Evolutionary conservation across 305 asterid genomes (phyloP), one percentile per base, ranked within the genome.

Genomic region (Striga hermonthica): DNA sequence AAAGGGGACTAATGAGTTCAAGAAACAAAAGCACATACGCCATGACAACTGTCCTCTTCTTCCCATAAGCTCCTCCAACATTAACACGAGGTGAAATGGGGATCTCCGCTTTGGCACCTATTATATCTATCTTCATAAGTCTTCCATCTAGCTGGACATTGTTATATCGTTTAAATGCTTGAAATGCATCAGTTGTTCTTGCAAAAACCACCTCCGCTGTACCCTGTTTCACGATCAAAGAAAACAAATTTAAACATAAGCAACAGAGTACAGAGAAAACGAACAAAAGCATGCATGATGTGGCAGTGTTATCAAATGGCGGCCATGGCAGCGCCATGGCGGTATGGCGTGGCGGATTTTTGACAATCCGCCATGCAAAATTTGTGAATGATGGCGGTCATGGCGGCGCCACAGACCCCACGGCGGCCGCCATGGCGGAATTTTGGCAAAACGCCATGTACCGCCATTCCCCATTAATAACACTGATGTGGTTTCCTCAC

Each of bases 71-170:
- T 67, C 84, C 90, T 57, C 91, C 84, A 67, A 79, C 84, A 72
- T 90, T 88, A 57, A 88, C 83, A 50, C 86, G 90, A 70, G 96
- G 86, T 45, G 95, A 76, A 62, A 85, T 47, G n/a, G 95, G 88
- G 65, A 68, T 44, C 75, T 78, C 86, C 11, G 79, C 41, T 22
- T 80, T 88, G 57, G 79, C 68, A 40, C 90, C 92, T 70, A 82
- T 68, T 54, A 88, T 81, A 75, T 86, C 97, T 40, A 90, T 78
- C 90, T 86, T 93, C 95, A 86, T 88, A 31, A 95, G 96, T 78
- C 73, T 84, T 13, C 97, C 99, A 78, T 90, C 94, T 79, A 93
- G 78, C 55, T 90, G 96, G 58, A 90, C 96, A 47, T 88, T 86
- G 83, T 90, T 90, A 52, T 93, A 93, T 13, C 78, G 85, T 71